phyloP scores from a whole-genome alignment of 2,329 filamentous ascomycete species.

The Ceratocystis diversiconidia region DNA sequence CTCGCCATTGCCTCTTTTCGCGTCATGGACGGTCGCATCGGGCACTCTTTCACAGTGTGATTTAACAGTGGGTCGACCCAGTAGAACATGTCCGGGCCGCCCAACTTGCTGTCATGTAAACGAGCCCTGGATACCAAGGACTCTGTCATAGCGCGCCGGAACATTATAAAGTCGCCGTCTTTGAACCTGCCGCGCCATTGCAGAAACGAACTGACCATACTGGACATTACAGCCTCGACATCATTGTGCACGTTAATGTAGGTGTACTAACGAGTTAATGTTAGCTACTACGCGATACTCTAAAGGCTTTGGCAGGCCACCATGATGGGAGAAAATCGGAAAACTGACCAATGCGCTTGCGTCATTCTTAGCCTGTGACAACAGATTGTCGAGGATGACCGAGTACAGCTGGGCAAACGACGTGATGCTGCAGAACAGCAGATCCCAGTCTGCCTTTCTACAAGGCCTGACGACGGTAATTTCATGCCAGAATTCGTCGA shows the following conservation, averaged over 20 bases:
- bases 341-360: background rate
- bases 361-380: background rate
- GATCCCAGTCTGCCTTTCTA: background rate
- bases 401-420: conserved; percentile 8
- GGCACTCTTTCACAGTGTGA: background rate
- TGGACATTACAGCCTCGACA: background rate
- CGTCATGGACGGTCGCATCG: background rate
- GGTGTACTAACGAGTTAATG: background rate
- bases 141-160: background rate
- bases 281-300: too few species aligned
- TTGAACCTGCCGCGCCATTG: background rate
- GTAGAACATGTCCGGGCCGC: background rate
- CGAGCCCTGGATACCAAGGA: background rate
- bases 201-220: background rate
- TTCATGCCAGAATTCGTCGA: conserved; percentile 5
- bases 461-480: background rate
- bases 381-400: background rate
- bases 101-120: background rate
- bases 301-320: background rate
- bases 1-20: background rate
- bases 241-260: background rate
- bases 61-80: background rate
- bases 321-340: too few species aligned
- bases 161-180: background rate
- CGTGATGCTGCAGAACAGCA: conserved; percentile 3